phyloP scores from a whole-genome alignment of 129 eudicot species.

The Saposhnikovia divaricata region DNA sequence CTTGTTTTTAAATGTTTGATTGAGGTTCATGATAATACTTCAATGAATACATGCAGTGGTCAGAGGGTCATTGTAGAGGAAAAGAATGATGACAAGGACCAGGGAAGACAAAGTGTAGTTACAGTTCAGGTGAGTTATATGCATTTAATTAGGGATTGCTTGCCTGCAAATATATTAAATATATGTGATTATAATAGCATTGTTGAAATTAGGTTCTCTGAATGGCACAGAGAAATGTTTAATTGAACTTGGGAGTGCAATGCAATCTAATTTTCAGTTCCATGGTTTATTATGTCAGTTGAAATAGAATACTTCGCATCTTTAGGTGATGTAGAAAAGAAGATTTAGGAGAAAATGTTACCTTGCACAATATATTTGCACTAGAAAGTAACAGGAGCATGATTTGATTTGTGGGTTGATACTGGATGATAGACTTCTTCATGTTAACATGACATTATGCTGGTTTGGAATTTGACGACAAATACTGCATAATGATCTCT shows the following conservation, averaged over 20 bases:
- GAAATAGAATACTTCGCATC: not conserved
- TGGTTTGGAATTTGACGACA: not conserved
- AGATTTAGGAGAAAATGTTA: not conserved
- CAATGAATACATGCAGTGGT: constrained; percentile 47
- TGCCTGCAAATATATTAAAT: not conserved
- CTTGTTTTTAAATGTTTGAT: not conserved
- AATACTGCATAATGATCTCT: too few relatives aligned
- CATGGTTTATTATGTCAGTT: not conserved
- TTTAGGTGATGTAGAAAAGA: not conserved
- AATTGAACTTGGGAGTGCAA: not conserved
- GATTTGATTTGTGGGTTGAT: not conserved
- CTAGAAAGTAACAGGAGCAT: not conserved
- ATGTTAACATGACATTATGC: not conserved
- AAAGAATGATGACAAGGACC: constrained; percentile 42
- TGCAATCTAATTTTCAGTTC: not conserved
- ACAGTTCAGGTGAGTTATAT: constrained; percentile 64
- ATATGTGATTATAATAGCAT: not conserved
- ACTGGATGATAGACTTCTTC: not conserved
- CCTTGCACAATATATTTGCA: not conserved
- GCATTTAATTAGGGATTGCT: constrained; percentile 1
- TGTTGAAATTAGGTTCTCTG: not conserved
- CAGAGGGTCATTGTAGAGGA: constrained; percentile 80
- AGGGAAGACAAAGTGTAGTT: constrained; percentile 44
- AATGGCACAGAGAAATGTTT: not conserved
- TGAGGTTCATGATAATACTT: constrained; percentile 15